Conservation (phyloP, 2,329 filamentous ascomycete genomes). For the Dendrostoma leiphaemia region DNA sequence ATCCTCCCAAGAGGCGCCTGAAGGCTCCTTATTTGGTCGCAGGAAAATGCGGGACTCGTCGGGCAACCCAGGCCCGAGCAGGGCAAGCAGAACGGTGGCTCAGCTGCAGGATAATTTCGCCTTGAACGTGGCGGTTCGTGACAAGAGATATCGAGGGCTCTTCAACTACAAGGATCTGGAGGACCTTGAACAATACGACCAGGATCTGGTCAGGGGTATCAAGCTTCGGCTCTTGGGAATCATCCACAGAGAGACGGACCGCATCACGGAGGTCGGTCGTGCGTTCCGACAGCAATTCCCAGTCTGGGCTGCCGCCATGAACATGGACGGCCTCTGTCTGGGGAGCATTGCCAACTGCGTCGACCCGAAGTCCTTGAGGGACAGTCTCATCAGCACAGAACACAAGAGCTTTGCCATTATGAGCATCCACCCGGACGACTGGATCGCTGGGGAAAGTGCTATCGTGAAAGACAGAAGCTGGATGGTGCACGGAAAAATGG, state of each 20-base stretch:
- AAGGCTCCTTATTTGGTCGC: too few relatives aligned
- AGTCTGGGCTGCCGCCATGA: background rate
- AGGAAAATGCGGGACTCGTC: too few relatives aligned
- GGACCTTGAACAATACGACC: background rate
- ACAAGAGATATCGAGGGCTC: background rate
- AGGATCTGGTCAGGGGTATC: background rate
- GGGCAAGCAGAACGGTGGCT: background rate
- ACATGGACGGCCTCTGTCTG: background rate
- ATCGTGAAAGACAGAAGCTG: background rate
- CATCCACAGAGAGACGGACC: background rate
- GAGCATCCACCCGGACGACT: background rate
- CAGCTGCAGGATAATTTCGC: background rate
- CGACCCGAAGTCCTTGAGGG: background rate
- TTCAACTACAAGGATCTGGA: background rate
- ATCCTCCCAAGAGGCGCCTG: too few relatives aligned
- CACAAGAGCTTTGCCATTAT: background rate
- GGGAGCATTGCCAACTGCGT: slow-evolving; percentile 1
- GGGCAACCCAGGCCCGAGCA: too few relatives aligned
- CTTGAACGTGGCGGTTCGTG: too few relatives aligned
- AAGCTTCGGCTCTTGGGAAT: background rate
- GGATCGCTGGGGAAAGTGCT: background rate
- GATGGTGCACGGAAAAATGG: background rate
- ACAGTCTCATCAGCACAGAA: background rate
- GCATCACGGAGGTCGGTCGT: background rate
- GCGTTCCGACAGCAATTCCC: background rate